Conservation (phyloP, 108 stramenopile species). For the Cyclostephanos invisitatus region DNA sequence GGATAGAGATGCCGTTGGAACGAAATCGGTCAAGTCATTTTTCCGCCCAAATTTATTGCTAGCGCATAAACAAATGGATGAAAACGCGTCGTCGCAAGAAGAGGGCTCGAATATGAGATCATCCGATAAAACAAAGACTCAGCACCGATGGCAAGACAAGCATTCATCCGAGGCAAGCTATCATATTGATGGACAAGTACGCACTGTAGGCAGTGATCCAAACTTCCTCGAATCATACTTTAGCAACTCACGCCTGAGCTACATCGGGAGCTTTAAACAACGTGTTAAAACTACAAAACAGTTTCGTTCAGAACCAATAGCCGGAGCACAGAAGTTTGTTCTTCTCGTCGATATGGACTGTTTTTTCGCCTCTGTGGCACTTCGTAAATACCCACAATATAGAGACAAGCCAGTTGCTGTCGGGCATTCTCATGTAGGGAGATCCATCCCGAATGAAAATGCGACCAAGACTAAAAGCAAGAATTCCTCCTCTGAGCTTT, state of each 20-base stretch:
- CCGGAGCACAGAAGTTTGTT: constrained; percentile 62
- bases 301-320: constrained; percentile 22
- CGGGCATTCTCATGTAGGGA: constrained; percentile 68
- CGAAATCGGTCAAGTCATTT: constrained; percentile 45
- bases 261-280: constrained; percentile 84
- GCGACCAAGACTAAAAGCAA: constrained; percentile 16
- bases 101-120: constrained; percentile 27
- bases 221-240: constrained; percentile 80
- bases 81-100: constrained; percentile 11
- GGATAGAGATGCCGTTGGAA: constrained; percentile 23
- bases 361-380: constrained; percentile 89
- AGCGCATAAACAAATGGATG: neutral
- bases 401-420: constrained; percentile 84
- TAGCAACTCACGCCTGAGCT: constrained; percentile 65
- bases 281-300: constrained; percentile 24
- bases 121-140: constrained; percentile 47
- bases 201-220: constrained; percentile 77
- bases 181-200: constrained; percentile 32
- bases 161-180: constrained; percentile 38
- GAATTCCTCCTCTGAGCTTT: constrained; percentile 84
- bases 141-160: constrained; percentile 33
- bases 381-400: constrained; percentile 85
- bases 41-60: constrained; percentile 10
- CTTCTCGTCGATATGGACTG: constrained; percentile 97
- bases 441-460: constrained; percentile 7